Evolutionary conservation across 2,329 filamentous ascomycete species (phyloP).

Genomic region (Rutstroemia sp.): DNA sequence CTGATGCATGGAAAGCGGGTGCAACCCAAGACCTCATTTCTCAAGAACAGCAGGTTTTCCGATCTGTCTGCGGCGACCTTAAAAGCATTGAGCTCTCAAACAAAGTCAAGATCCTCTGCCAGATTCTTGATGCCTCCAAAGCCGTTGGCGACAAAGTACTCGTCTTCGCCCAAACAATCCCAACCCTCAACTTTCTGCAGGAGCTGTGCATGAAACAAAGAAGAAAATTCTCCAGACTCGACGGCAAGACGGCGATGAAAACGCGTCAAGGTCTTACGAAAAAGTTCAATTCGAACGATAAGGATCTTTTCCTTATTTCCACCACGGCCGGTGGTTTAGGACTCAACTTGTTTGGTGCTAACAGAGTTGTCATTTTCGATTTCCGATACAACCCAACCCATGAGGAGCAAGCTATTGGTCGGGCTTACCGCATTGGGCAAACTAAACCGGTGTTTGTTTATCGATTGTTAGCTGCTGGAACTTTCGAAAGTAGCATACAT

Average conservation of each 20-base stretch:
- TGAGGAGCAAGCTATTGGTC: conserved; percentile 81
- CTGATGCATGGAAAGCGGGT: conserved; percentile 23
- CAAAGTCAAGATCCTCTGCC: conserved; percentile 59
- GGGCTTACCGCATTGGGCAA: conserved; percentile 82
- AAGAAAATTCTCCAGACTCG: conserved; percentile 51
- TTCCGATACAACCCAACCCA: conserved; percentile 72
- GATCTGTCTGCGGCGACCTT: conserved; percentile 20
- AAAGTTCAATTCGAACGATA: conserved; percentile 53
- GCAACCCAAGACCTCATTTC: conserved; percentile 23
- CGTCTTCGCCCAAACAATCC: conserved; percentile 69
- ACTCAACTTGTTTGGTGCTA: conserved; percentile 77
- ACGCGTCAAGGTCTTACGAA: conserved; percentile 58
- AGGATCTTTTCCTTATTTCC: conserved; percentile 69
- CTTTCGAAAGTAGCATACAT: conserved; percentile 68
- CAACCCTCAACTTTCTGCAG: conserved; percentile 63
- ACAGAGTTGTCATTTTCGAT: conserved; percentile 81
- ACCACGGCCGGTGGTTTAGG: conserved; percentile 77
- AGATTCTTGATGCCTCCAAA: conserved; percentile 61
- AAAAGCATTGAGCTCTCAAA: conserved; percentile 50
- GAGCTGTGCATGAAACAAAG: conserved; percentile 42
- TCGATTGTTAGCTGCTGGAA: conserved; percentile 69
- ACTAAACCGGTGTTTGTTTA: conserved; percentile 77
- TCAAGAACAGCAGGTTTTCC: conserved; percentile 1
- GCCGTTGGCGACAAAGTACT: conserved; percentile 64
- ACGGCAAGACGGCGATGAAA: conserved; percentile 52